These are phyloP conservation scores for Neocucurbitaria cava DNA, from an alignment of 2,329 filamentous ascomycete genomes.

Conservation along the genomic window DNA sequence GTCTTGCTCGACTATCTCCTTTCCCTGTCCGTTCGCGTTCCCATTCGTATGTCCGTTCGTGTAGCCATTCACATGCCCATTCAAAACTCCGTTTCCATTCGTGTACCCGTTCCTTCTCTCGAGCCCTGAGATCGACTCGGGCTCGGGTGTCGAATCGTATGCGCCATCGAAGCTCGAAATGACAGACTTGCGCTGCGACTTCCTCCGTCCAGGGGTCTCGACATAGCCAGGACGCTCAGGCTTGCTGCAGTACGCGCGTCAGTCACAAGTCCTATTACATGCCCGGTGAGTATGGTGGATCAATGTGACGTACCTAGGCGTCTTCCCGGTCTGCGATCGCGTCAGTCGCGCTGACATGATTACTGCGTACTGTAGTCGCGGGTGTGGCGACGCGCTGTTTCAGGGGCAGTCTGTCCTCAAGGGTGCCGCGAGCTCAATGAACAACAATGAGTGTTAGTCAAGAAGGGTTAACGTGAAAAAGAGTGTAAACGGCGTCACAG, in stretches of 20 bases:
- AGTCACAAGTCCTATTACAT: slow-evolving; percentile 17
- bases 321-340: slow-evolving; percentile 57
- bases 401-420: slow-evolving; percentile 7
- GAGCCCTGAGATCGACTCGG: slow-evolving; percentile 30
- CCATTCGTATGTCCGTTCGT: slow-evolving; percentile 32
- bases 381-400: slow-evolving; percentile 21
- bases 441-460: background rate
- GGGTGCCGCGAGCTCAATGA: background rate
- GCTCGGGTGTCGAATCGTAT: slow-evolving; percentile 47
- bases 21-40: slow-evolving; percentile 42
- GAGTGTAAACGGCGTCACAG: slow-evolving; percentile 10
- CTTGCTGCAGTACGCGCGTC: slow-evolving; percentile 43
- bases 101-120: background rate
- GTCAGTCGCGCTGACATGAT: slow-evolving; percentile 52
- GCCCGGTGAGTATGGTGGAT: background rate
- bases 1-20: slow-evolving; percentile 30
- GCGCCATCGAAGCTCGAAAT: slow-evolving; percentile 27
- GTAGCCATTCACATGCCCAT: slow-evolving; percentile 46
- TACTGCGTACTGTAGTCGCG: slow-evolving; percentile 10
- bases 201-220: slow-evolving; percentile 56
- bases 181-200: slow-evolving; percentile 53
- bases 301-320: slow-evolving; percentile 51
- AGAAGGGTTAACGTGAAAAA: slow-evolving; percentile 1
- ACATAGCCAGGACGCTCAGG: slow-evolving; percentile 55
- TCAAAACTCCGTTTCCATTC: slow-evolving; percentile 21